phyloP scores from a whole-genome alignment of 2,329 filamentous ascomycete genomes.

The Pseudonectria foliicola region DNA sequence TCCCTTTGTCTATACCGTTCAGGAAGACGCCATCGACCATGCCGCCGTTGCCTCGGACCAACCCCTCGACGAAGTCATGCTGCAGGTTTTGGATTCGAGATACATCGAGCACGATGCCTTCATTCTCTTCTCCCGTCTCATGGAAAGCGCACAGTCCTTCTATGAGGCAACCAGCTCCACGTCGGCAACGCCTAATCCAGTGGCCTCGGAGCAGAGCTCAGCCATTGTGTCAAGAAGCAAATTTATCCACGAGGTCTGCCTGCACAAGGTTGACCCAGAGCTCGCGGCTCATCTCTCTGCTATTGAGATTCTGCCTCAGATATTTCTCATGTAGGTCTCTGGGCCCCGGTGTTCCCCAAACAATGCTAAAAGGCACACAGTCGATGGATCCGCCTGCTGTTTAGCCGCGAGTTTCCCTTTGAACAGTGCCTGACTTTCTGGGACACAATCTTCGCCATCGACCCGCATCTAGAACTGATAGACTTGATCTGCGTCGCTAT shows the following conservation, averaged over 20 bases:
- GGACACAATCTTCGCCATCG: constrained; percentile 86
- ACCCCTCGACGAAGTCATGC: constrained; percentile 45
- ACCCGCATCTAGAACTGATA: constrained; percentile 70
- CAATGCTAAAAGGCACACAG: no score
- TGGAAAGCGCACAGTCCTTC: constrained; percentile 80
- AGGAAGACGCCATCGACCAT: constrained; percentile 68
- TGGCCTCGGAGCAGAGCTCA: constrained; percentile 32
- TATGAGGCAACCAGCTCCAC: constrained; percentile 52
- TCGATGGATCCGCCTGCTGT: constrained; percentile 88
- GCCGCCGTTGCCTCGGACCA: constrained; percentile 25
- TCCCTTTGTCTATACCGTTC: constrained; percentile 77
- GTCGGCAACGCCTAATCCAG: constrained; percentile 12
- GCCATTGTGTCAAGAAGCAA: constrained; percentile 77
- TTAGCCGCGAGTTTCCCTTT: constrained; percentile 89
- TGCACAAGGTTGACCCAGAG: constrained; percentile 75
- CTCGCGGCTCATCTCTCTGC: constrained; percentile 71
- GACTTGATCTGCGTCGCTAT: constrained; percentile 92
- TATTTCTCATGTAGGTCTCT: constrained; percentile 74
- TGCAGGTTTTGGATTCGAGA: constrained; percentile 59
- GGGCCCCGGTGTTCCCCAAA: no score
- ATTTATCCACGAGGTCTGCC: constrained; percentile 75
- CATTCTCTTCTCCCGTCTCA: constrained; percentile 74
- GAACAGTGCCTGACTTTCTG: constrained; percentile 77
- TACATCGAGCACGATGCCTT: constrained; percentile 91
- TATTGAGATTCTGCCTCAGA: constrained; percentile 89